A percentile compares a stretch with the other conserved stretches of the same genome.
phyloP scores from a whole-genome alignment of 2,329 filamentous ascomycete genomes.

The Huntiella moniliformis region DNA sequence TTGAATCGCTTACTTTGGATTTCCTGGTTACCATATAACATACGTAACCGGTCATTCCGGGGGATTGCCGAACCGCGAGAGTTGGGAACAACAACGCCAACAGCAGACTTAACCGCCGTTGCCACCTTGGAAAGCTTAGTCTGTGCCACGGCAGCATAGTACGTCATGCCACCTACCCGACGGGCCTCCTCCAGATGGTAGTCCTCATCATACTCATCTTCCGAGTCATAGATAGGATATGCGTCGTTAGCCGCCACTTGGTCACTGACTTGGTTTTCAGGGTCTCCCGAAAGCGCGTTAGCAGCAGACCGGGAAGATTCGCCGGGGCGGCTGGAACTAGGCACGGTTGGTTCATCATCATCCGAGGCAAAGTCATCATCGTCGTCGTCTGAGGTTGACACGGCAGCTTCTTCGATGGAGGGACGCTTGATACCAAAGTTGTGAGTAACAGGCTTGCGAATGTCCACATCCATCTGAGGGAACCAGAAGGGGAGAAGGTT shows the following conservation, averaged over 20 bases:
- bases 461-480: slow-evolving; percentile 96
- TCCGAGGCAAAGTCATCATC: slow-evolving; percentile 53
- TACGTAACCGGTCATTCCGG: slow-evolving; percentile 32
- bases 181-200: slow-evolving; percentile 63
- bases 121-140: slow-evolving; percentile 8
- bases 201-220: slow-evolving; percentile 55
- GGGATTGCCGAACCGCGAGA: slow-evolving; percentile 39
- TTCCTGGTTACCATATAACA: slow-evolving; percentile 35
- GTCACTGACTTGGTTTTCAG: slow-evolving; percentile 66
- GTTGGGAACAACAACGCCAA: slow-evolving; percentile 27
- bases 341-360: slow-evolving; percentile 21
- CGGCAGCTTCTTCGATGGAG: slow-evolving; percentile 35
- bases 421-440: slow-evolving; percentile 80
- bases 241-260: slow-evolving; percentile 43
- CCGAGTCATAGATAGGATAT: slow-evolving; percentile 57
- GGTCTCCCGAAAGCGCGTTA: slow-evolving; percentile 33
- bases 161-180: slow-evolving; percentile 56
- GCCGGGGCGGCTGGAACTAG: background rate
- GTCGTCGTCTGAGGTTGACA: slow-evolving; percentile 57
- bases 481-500: slow-evolving; percentile 90
- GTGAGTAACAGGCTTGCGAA: slow-evolving; percentile 76
- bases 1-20: slow-evolving; percentile 43
- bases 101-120: background rate
- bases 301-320: slow-evolving; percentile 12
- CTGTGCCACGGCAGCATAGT: slow-evolving; percentile 36